Percentiles rank a stretch among this genome's conserved stretches.
These are phyloP conservation scores for Exophiala oligosperma DNA, from an alignment of 2,329 filamentous ascomycete genomes.

Conservation along the genomic window DNA sequence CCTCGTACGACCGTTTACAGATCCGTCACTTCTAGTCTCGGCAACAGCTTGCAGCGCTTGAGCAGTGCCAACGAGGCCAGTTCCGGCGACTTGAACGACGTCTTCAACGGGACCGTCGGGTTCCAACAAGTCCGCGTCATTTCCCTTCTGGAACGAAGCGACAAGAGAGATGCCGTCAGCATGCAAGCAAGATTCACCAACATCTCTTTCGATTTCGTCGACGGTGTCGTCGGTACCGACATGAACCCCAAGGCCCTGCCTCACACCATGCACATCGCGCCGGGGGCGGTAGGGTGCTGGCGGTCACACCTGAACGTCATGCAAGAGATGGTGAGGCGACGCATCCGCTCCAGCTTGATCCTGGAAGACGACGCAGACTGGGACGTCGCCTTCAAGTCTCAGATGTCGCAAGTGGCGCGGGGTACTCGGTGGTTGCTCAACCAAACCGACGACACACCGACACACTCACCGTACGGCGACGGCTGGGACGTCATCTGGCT, in stretches of 20 bases:
- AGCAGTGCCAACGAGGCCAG: conserved; percentile 13
- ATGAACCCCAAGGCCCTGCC: conserved; percentile 14
- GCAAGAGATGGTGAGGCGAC: conserved; percentile 43
- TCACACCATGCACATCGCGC: neutral
- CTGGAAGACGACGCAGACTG: conserved; percentile 60
- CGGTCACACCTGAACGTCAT: conserved; percentile 42
- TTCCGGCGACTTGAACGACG: neutral
- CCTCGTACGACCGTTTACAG: no score
- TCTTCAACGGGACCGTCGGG: conserved; percentile 9
- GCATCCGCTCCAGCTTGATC: conserved; percentile 50
- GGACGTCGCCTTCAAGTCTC: conserved; percentile 52
- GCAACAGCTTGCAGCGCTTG: no score
- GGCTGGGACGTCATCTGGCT: conserved; percentile 55
- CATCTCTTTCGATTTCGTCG: neutral
- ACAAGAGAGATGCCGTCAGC: conserved; percentile 50
- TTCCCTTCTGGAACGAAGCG: conserved; percentile 47
- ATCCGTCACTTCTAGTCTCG: no score
- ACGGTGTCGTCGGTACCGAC: conserved; percentile 5
- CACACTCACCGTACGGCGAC: conserved; percentile 49
- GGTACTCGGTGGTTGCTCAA: conserved; percentile 33
- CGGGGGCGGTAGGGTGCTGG: conserved; percentile 31
- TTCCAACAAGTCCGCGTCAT: conserved; percentile 46
- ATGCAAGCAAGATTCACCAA: conserved; percentile 43
- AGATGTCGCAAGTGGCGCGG: conserved; percentile 43
- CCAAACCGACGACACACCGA: conserved; percentile 18